Evolutionary conservation across 352 stramenopile species (phyloP).

Genomic region (Thalassiosira hispida): DNA sequence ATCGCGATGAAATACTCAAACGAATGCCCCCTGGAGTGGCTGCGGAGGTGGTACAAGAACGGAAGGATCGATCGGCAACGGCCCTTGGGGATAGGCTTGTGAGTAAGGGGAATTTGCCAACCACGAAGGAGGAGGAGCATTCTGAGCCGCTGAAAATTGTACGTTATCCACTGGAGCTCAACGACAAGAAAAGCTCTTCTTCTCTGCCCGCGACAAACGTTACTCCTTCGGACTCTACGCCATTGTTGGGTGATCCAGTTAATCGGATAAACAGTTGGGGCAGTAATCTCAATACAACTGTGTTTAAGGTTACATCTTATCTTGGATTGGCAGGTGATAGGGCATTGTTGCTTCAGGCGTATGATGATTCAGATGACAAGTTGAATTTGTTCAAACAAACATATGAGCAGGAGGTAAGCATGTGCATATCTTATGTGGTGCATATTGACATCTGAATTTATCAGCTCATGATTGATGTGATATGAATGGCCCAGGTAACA

Average conservation of each 20-base stretch:
- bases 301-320: slow-evolving; percentile 49
- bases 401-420: slow-evolving; percentile 50
- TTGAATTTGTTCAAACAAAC: slow-evolving; percentile 34
- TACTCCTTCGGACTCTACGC: slow-evolving; percentile 15
- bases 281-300: slow-evolving; percentile 22
- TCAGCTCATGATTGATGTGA: slow-evolving; percentile 11
- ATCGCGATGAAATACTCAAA: slow-evolving; percentile 66
- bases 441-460: not conserved
- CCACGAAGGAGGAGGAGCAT: not conserved
- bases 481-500: slow-evolving; percentile 36
- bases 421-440: not conserved
- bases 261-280: slow-evolving; percentile 8
- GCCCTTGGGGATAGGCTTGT: not conserved
- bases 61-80: not conserved
- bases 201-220: not conserved
- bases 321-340: slow-evolving; percentile 46
- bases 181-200: not conserved
- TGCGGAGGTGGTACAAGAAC: slow-evolving; percentile 28
- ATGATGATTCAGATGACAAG: slow-evolving; percentile 50
- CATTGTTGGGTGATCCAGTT: slow-evolving; percentile 3
- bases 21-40: slow-evolving; percentile 33
- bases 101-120: not conserved
- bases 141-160: slow-evolving; percentile 4
- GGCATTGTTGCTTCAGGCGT: slow-evolving; percentile 20
- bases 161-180: not conserved